A percentile compares a stretch with the other conserved stretches of the same genome.
phyloP scores from a whole-genome alignment of 2,329 filamentous ascomycete species.

The Aspergillus phoenicis region DNA sequence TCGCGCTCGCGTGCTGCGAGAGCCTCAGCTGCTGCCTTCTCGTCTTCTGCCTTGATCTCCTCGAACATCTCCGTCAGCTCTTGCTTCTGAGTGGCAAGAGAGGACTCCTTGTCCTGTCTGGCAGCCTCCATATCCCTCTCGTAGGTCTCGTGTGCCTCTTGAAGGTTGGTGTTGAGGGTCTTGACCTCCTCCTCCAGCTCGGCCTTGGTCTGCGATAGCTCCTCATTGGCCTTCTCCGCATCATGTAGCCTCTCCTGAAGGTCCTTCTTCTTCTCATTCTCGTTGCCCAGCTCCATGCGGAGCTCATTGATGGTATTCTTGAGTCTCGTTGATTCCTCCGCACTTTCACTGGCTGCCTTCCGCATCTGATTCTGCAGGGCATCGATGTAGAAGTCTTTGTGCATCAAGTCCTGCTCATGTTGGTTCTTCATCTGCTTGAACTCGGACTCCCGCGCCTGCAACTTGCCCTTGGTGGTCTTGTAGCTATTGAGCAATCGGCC shows the following conservation, averaged over 20 bases:
- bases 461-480: slow-evolving; percentile 54
- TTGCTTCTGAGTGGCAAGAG: slow-evolving; percentile 47
- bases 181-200: slow-evolving; percentile 47
- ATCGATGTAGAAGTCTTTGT: slow-evolving; percentile 58
- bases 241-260: slow-evolving; percentile 50
- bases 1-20: slow-evolving; percentile 46
- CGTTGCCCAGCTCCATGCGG: slow-evolving; percentile 52
- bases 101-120: slow-evolving; percentile 36
- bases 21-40: slow-evolving; percentile 41
- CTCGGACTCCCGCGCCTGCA: slow-evolving; percentile 52
- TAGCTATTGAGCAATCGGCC: slow-evolving; percentile 49
- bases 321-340: slow-evolving; percentile 49
- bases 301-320: slow-evolving; percentile 51
- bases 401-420: slow-evolving; percentile 54
- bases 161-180: slow-evolving; percentile 40
- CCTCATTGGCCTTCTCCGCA: slow-evolving; percentile 48
- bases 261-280: slow-evolving; percentile 55
- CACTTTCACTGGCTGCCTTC: slow-evolving; percentile 53
- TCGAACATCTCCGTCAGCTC: slow-evolving; percentile 53
- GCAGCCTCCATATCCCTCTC: slow-evolving; percentile 38
- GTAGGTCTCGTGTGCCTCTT: slow-evolving; percentile 50
- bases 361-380: slow-evolving; percentile 54
- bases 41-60: slow-evolving; percentile 48
- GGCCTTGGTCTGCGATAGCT: slow-evolving; percentile 48
- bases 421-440: slow-evolving; percentile 53